phyloP scores from a whole-genome alignment of 116 monocot species.

The Zostera marina region DNA sequence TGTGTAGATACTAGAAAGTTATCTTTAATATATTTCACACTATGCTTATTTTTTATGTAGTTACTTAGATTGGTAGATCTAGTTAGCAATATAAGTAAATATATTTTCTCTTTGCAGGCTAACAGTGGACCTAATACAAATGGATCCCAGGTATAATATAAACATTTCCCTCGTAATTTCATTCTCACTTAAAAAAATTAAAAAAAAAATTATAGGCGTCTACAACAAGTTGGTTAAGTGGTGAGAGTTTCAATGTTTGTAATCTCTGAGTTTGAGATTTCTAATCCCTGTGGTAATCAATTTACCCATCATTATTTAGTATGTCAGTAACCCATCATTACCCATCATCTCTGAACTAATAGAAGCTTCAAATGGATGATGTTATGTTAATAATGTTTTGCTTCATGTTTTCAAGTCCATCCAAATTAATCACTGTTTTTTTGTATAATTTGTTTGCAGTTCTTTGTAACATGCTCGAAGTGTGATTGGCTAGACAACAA shows the following conservation, averaged over 20 bases:
- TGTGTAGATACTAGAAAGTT: too few relatives aligned
- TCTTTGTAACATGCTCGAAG: slow-evolving; percentile 92
- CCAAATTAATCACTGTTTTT: not conserved
- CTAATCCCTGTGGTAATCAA: not conserved
- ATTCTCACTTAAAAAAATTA: too few relatives aligned
- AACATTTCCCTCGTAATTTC: not conserved
- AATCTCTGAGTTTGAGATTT: too few relatives aligned
- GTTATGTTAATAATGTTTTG: not conserved
- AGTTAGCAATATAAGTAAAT: not conserved
- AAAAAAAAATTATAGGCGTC: too few relatives aligned
- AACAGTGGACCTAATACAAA: slow-evolving; percentile 83
- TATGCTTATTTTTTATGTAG: too few relatives aligned
- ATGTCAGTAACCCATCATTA: too few relatives aligned
- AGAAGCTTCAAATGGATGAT: not conserved
- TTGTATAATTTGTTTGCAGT: slow-evolving; percentile 29
- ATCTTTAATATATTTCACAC: not conserved
- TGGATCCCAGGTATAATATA: slow-evolving; percentile 61
- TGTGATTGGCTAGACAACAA: slow-evolving; percentile 98
- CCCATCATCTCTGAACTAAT: too few relatives aligned
- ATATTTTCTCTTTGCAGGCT: slow-evolving; percentile 38
- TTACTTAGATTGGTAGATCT: not conserved
- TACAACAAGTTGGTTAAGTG: too few relatives aligned
- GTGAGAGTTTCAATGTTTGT: too few relatives aligned
- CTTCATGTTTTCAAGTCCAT: not conserved
- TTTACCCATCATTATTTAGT: not conserved